Evolutionary conservation across 345 rosid genomes (phyloP), one percentile per base, ranked within the genome.

Genomic region (Tarenaya hassleriana): DNA sequence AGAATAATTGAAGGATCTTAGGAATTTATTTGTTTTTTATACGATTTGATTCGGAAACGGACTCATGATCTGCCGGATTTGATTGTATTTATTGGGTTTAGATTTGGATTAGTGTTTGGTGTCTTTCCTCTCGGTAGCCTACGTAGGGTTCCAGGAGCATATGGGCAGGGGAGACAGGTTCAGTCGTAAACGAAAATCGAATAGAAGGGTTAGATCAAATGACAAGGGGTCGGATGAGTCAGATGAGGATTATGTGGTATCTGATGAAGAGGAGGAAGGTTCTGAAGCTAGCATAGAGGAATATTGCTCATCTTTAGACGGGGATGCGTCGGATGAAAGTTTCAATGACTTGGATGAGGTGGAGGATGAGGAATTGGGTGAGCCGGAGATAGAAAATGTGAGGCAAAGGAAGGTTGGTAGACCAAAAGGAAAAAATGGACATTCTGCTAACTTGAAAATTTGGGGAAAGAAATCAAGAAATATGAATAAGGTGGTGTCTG

Each of bases 231-330:
- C 99, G 1, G 97, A 92, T 67, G 95, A 77, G 62, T 94, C 99
- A 0, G 99, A 94, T 73, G 97, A 94, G 75, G 99, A 94, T 78
- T 94, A 83, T 62, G 97, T 86, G 31, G 63, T 82, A 67, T 92
- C 94, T 0, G 73, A 79, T 34, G 95, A 80, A 67, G 88, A 77
- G 50, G 69, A 67, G 31, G 79, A 71, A 34, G 83, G 65, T 12
- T 79, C 94, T 0, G 94, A 77, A 38, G 85, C 77, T 65, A 83
- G 75, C 31, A 67, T 62, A 15, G 86, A 63, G 47, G 94, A 82
- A 64, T 75, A 68, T 58, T 75, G 69, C 8, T 71, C 64, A 4
- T 75, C 78, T 5, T 56, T 69, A 16, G 89, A 81, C 55, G 91
- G 63, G 40, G 73, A 56, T 55, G 73, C 69, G 0, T 82, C 80